A percentile compares a stretch with the other conserved stretches of the same genome.
phyloP scores from a whole-genome alignment of 257 asterid species.

The Solanum pinnatisectum region DNA sequence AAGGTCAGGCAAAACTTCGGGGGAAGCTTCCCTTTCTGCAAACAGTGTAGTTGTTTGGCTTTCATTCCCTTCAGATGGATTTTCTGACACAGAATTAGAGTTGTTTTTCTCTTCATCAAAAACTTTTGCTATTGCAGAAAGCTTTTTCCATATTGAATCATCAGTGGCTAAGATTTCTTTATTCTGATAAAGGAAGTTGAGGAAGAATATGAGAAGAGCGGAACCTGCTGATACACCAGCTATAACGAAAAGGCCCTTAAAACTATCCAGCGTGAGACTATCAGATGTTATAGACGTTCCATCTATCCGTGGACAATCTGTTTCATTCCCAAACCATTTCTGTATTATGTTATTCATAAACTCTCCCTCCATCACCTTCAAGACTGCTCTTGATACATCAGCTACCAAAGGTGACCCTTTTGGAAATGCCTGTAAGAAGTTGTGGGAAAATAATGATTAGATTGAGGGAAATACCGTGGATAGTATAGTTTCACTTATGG shows the following conservation, averaged over 20 bases:
- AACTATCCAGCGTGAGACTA: conserved; percentile 19
- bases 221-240: conserved; percentile 21
- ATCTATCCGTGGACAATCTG: background rate
- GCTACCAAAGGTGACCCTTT: conserved; percentile 35
- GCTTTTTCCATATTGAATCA: conserved; percentile 21
- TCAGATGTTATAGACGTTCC: background rate
- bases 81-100: background rate
- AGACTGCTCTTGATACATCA: conserved; percentile 25
- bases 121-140: conserved; percentile 16
- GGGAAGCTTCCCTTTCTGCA: background rate
- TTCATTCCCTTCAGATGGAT: background rate
- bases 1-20: background rate
- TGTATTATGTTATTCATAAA: conserved; percentile 11
- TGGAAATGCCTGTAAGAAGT: conserved; percentile 30
- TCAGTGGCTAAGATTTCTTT: conserved; percentile 11
- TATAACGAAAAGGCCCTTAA: conserved; percentile 25
- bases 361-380: conserved; percentile 15
- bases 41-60: background rate
- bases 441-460: background rate
- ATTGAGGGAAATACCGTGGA: background rate
- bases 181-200: conserved; percentile 24
- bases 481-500: background rate
- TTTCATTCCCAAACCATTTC: conserved; percentile 17
- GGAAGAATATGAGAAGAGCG: conserved; percentile 27
- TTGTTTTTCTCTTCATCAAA: conserved; percentile 18